phyloP scores from a whole-genome alignment of 306 rosid species.

The Carpinus viminea region DNA sequence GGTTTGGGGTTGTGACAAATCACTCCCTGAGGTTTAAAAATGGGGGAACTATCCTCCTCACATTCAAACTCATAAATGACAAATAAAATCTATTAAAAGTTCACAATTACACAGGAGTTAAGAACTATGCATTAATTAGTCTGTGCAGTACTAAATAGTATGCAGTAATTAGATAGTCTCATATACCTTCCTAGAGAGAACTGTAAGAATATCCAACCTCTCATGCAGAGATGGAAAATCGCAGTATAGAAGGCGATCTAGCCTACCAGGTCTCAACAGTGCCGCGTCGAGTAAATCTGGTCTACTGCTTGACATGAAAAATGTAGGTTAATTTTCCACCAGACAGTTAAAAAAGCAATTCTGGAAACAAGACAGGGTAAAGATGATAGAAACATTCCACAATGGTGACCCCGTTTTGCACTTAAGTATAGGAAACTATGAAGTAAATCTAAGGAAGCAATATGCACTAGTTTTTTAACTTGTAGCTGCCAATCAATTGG shows the following conservation, averaged over 20 bases:
- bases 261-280: constrained; percentile 89
- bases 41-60: background rate
- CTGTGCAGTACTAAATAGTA: too few relatives aligned
- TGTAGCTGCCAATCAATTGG: too few relatives aligned
- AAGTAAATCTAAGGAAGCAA: too few relatives aligned
- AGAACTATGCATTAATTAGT: constrained; percentile 3
- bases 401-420: background rate
- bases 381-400: background rate
- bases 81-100: background rate
- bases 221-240: constrained; percentile 80
- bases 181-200: constrained; percentile 84
- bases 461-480: too few relatives aligned
- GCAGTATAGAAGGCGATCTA: constrained; percentile 92
- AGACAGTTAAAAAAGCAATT: background rate
- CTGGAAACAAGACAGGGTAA: background rate
- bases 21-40: too few relatives aligned
- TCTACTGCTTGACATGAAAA: constrained; percentile 76
- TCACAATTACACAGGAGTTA: background rate
- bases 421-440: too few relatives aligned
- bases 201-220: constrained; percentile 82
- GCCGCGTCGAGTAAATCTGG: constrained; percentile 99
- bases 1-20: too few relatives aligned
- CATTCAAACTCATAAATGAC: background rate
- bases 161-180: constrained; percentile 3
- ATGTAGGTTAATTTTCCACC: background rate